A percentile compares a stretch with the other conserved stretches of the same genome.
Evolutionary conservation across 2,329 filamentous ascomycete genomes (phyloP).

Genomic region (Hortaea werneckii): DNA sequence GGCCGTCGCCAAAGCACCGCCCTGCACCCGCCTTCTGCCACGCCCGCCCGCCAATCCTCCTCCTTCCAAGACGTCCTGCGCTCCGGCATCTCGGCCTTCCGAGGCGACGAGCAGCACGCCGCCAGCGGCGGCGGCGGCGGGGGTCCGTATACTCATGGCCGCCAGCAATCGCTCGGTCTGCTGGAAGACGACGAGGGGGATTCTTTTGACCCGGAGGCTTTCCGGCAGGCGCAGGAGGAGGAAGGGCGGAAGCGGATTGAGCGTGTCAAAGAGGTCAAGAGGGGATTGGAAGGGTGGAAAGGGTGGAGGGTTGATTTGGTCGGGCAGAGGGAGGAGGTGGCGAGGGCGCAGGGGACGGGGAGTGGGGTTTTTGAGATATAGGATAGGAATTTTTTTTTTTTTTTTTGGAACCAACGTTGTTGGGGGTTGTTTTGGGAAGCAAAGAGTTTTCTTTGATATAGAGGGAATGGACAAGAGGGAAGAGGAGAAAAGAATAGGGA

Average conservation of each 20-base stretch:
- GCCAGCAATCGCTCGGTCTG: conserved; percentile 31
- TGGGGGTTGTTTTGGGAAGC: no score
- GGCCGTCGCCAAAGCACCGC: conserved; percentile 23
- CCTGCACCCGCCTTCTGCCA: no score
- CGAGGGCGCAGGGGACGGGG: conserved; percentile 19
- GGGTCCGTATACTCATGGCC: conserved; percentile 2
- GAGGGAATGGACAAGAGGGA: no score
- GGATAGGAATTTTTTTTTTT: no score
- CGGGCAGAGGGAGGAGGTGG: conserved; percentile 47
- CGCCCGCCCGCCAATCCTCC: conserved; percentile 17
- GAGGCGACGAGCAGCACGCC: conserved; percentile 24
- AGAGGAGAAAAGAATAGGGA: no score
- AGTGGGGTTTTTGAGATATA: no score
- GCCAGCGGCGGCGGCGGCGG: conserved; percentile 9
- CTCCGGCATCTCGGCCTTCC: conserved; percentile 52
- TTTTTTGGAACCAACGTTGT: no score
- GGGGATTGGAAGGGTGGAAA: conserved; percentile 48
- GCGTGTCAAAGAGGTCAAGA: conserved; percentile 52
- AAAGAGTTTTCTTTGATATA: no score
- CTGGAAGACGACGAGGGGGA: conserved; percentile 44
- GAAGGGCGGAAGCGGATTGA: conserved; percentile 52
- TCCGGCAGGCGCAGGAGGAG: conserved; percentile 52
- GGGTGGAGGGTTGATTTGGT: conserved; percentile 55
- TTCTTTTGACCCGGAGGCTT: conserved; percentile 51
- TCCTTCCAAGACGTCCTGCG: conserved; percentile 52